phyloP scores from a whole-genome alignment of 805 yeast species.

The Scheffersomyces coipomensis region DNA sequence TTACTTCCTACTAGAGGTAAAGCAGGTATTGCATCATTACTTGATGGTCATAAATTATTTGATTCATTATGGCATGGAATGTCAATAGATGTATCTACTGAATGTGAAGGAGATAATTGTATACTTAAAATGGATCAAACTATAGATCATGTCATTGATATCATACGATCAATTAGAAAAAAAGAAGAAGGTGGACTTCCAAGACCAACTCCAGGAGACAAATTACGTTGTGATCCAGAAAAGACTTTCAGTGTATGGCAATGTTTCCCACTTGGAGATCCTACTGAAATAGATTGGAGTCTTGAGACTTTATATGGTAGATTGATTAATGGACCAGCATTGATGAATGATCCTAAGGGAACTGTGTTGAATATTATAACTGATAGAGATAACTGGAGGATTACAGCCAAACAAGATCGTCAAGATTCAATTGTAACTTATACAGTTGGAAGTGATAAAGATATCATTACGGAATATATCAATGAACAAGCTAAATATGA shows the following conservation, averaged over 20 bases:
- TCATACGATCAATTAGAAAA: slow-evolving; percentile 65
- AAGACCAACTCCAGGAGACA: slow-evolving; percentile 67
- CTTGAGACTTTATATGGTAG: slow-evolving; percentile 72
- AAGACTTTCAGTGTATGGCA: slow-evolving; percentile 60
- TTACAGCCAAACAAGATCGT: slow-evolving; percentile 11
- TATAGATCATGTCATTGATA: slow-evolving; percentile 71
- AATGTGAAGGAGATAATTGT: slow-evolving; percentile 44
- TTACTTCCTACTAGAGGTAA: slow-evolving; percentile 89
- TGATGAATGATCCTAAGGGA: slow-evolving; percentile 43
- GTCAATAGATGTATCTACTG: slow-evolving; percentile 75
- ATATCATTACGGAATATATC: slow-evolving; percentile 8
- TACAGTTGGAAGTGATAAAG: slow-evolving; percentile 9
- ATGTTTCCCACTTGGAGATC: slow-evolving; percentile 76
- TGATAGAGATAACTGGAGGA: slow-evolving; percentile 47
- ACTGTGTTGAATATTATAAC: slow-evolving; percentile 46
- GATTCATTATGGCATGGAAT: slow-evolving; percentile 93
- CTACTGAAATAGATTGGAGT: slow-evolving; percentile 46
- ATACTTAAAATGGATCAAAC: slow-evolving; percentile 57
- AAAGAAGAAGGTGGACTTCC: slow-evolving; percentile 67
- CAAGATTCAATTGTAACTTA: slow-evolving; percentile 7
- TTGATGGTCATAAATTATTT: slow-evolving; percentile 88
- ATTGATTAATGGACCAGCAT: slow-evolving; percentile 60
- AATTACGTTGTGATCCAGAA: slow-evolving; percentile 68
- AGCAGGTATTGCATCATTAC: slow-evolving; percentile 78
- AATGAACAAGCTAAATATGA: slow-evolving; percentile 25